Base-by-base conservation (phyloP, 495 filamentous ascomycete genomes). In the Bryoglossum gracile region DNA sequence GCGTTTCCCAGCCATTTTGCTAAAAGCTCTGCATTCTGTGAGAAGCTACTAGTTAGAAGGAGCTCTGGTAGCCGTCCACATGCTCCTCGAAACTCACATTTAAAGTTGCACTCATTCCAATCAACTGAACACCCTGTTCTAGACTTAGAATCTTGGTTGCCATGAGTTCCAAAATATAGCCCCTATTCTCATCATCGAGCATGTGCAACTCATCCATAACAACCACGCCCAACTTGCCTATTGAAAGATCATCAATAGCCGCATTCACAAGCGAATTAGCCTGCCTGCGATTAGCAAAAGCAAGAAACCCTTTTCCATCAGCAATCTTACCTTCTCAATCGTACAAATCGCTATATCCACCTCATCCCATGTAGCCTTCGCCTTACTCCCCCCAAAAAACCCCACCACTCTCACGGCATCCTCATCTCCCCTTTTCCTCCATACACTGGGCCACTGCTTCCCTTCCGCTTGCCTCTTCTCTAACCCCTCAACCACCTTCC, bases 121-220 rank as follows among this genome's bases (percentile, higher is more conserved):
- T 69, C 19, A 92, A 80, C 54, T 92, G 87, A 21, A 87, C 75
- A 34, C 71, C 67, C 49, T 84, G 75, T 33, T 77, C 82, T 9
- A 90, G 66, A 43, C 83, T 75, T 5, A 90, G 62, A 19, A 90
- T 58, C 51, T 92, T 92, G 3, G 86, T 86, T 4, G 82, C 78
- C 67, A 90, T 78, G n/a, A 90, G 64, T 61, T 92, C 87, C 43
- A 92, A 67, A 0, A 90, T 70, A 56, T 89, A 89, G 4, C 87
- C 87, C n/a, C 87, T 79, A 56, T 78, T 74, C 28, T 84, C 80
- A 60, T 90, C 87, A 49, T 84, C 81, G 14, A 92, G 68, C 84
- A 92, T 89, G 54, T 92, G 87, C 3, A 89, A 64, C 58, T 90
- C 86, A 59, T 90, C 87, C 13, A 92, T 66, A 8, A 90, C 84